These are phyloP conservation scores for Alternaria burnsii DNA, from an alignment of 2,329 filamentous ascomycete species.

Conservation along the genomic window DNA sequence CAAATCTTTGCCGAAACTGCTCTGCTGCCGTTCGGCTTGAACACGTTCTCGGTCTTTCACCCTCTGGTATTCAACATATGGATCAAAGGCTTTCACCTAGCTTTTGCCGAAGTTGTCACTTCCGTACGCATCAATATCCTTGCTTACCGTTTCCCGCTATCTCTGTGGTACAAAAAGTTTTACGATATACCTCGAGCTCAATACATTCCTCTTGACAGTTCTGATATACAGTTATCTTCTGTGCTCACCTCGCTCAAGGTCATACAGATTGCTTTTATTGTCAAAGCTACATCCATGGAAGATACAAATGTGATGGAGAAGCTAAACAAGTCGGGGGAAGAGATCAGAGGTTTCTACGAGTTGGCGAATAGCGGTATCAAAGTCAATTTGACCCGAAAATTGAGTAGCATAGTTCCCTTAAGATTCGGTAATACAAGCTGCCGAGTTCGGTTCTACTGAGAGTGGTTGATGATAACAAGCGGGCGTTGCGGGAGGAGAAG, in stretches of 20 bases:
- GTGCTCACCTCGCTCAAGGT: not conserved
- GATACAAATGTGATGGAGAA: not conserved
- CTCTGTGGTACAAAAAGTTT: not conserved
- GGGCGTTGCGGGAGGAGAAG: not conserved
- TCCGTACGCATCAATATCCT: not conserved
- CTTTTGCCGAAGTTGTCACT: not conserved
- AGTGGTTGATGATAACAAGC: too few species aligned
- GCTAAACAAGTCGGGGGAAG: not conserved
- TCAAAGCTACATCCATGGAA: not conserved
- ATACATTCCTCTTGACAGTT: not conserved
- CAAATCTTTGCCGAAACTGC: slow-evolving; percentile 18
- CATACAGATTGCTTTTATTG: not conserved
- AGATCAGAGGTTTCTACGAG: not conserved
- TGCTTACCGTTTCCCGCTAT: not conserved
- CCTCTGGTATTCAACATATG: not conserved
- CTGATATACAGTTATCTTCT: not conserved
- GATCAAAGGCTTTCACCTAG: not conserved
- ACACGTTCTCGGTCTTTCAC: not conserved
- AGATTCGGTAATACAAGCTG: not conserved
- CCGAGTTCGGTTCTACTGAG: too few species aligned
- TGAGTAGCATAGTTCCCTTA: not conserved
- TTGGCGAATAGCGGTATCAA: not conserved
- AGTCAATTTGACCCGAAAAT: not conserved
- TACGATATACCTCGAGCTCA: not conserved
- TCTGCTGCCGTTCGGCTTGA: not conserved